A percentile compares a stretch with the other conserved stretches of the same genome.
Conservation (phyloP, 768 basidiomycete genomes). For the Porphyrellus cyaneotinctus region DNA sequence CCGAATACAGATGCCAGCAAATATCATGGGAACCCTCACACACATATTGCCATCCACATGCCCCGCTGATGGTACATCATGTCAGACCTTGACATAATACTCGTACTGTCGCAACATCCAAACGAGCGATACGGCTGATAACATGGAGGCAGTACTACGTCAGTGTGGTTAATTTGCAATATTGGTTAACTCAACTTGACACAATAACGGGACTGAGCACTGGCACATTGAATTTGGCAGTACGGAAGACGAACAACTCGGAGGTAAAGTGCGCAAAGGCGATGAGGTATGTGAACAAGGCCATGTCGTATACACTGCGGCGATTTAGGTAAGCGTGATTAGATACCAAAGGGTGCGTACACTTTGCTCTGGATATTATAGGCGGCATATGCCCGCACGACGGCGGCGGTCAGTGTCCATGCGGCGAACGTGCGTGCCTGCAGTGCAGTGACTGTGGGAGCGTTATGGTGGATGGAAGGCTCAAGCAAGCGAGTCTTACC, state of each 20-base stretch:
- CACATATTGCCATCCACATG: neutral
- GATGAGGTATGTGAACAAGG: constrained; percentile 82
- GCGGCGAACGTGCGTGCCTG: constrained; percentile 87
- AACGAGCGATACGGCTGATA: constrained; percentile 57
- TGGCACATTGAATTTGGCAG: constrained; percentile 57
- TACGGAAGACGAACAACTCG: constrained; percentile 79
- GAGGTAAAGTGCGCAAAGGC: constrained; percentile 88
- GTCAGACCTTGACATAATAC: constrained; percentile 56
- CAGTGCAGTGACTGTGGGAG: constrained; percentile 66
- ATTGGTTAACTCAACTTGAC: constrained; percentile 53
- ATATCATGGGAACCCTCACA: neutral
- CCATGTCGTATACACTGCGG: constrained; percentile 84
- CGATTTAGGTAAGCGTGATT: constrained; percentile 8
- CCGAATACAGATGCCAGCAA: constrained; percentile 4
- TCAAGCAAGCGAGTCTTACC: constrained; percentile 27
- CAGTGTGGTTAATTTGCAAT: constrained; percentile 29
- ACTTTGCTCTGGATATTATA: constrained; percentile 81
- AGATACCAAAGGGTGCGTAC: constrained; percentile 41
- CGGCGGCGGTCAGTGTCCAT: constrained; percentile 86
- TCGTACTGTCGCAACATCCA: constrained; percentile 88
- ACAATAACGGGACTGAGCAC: constrained; percentile 77
- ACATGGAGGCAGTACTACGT: constrained; percentile 10
- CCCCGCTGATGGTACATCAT: neutral
- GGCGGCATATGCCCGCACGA: constrained; percentile 83
- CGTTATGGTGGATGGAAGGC: neutral